Evolutionary conservation across 192 early-diverging fungal genomes (phyloP).

Genomic region (Coemansia aciculifera): DNA sequence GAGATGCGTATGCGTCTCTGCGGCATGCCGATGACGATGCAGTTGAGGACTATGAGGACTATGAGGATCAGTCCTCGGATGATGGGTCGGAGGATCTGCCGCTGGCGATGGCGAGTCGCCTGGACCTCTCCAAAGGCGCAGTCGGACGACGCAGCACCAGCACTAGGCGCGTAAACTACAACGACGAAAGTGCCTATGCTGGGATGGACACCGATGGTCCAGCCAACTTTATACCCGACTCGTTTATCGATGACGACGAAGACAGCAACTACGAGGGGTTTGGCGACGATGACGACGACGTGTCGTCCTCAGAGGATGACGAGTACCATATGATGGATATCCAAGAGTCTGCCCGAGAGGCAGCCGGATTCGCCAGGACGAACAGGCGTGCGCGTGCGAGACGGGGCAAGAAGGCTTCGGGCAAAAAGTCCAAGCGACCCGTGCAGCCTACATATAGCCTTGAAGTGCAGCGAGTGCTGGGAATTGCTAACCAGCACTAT

Average conservation of each 20-base stretch:
- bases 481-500: constrained; percentile 78
- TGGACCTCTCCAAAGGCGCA: neutral
- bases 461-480: constrained; percentile 65
- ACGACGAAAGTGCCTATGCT: constrained; percentile 11
- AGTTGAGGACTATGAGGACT: neutral
- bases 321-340: constrained; percentile 29
- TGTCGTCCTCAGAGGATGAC: constrained; percentile 11
- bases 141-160: constrained; percentile 6
- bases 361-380: constrained; percentile 17
- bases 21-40: neutral
- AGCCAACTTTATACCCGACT: constrained; percentile 8
- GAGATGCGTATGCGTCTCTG: neutral
- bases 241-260: constrained; percentile 35
- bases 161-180: constrained; percentile 20
- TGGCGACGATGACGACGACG: constrained; percentile 24
- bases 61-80: neutral
- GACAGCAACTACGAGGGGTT: constrained; percentile 37
- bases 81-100: neutral
- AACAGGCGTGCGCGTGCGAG: neutral
- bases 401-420: neutral
- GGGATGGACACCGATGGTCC: neutral
- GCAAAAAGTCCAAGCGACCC: neutral
- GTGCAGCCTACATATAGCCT: constrained; percentile 21
- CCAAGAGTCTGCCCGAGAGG: constrained; percentile 18
- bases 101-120: neutral